These are phyloP conservation scores for Stereocaulon alpinum DNA, from an alignment of 495 filamentous ascomycete genomes.

Conservation along the genomic window DNA sequence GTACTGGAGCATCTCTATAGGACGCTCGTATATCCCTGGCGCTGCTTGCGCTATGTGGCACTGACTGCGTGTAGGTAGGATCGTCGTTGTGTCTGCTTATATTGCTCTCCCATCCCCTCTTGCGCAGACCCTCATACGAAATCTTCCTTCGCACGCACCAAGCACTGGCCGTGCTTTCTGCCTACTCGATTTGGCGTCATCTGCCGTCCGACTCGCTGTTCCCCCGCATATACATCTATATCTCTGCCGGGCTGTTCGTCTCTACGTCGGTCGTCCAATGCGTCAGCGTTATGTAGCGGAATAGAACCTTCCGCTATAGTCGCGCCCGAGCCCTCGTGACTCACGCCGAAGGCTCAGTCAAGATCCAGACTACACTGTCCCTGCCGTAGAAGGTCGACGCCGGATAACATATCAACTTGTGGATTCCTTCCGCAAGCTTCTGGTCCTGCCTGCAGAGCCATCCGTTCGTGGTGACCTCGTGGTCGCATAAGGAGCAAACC, in stretches of 20 bases:
- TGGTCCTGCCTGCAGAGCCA: conserved; percentile 30
- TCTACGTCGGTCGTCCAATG: conserved; percentile 20
- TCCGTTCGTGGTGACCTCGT: conserved; percentile 33
- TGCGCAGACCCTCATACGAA: conserved; percentile 21
- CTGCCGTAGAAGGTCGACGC: conserved; percentile 25
- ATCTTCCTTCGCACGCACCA: conserved; percentile 30
- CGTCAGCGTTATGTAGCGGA: conserved; percentile 23
- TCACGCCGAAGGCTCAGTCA: conserved; percentile 13
- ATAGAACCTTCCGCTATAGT: conserved; percentile 22
- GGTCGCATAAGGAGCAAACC: conserved; percentile 23
- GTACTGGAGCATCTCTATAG: conserved; percentile 4
- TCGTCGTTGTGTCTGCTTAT: conserved; percentile 3
- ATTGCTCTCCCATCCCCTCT: conserved; percentile 2
- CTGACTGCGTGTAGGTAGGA: background rate
- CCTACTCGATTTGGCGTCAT: conserved; percentile 27
- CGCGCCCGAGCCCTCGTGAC: conserved; percentile 15
- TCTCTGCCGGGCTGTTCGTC: conserved; percentile 23
- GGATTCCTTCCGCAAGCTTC: conserved; percentile 27
- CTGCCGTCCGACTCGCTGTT: conserved; percentile 11
- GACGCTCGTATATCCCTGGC: background rate
- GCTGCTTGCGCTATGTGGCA: background rate
- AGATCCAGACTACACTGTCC: conserved; percentile 12
- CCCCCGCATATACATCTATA: conserved; percentile 25
- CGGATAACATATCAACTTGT: conserved; percentile 34
- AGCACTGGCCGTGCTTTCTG: conserved; percentile 20